phyloP scores from a whole-genome alignment of 177 flowering plant species.

The Vitis hybrid region DNA sequence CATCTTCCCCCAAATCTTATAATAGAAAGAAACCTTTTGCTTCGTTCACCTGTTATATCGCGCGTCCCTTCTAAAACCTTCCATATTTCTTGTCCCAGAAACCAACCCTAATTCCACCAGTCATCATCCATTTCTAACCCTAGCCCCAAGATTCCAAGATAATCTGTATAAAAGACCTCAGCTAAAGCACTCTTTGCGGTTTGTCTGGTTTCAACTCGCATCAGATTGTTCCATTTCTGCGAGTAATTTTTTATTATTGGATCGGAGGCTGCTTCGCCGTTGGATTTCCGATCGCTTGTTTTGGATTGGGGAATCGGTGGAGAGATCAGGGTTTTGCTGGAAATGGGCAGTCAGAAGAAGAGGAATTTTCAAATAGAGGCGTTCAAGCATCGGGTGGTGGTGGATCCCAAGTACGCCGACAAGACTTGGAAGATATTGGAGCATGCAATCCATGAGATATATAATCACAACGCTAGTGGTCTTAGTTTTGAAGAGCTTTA shows the following conservation, averaged over 20 bases:
- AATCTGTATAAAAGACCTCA: too few relatives aligned
- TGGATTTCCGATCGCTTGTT: background rate
- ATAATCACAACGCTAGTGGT: constrained; percentile 76
- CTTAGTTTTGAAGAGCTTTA: constrained; percentile 76
- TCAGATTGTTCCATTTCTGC: background rate
- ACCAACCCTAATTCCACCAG: too few relatives aligned
- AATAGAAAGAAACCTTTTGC: too few relatives aligned
- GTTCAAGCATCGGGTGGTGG: constrained; percentile 66
- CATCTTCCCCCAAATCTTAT: too few relatives aligned
- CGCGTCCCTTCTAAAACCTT: too few relatives aligned
- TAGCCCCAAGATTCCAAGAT: too few relatives aligned
- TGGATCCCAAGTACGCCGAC: constrained; percentile 76
- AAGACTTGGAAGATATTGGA: constrained; percentile 76
- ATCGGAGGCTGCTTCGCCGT: too few relatives aligned
- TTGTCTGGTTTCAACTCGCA: background rate
- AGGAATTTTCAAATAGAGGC: constrained; percentile 81
- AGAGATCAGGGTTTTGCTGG: background rate
- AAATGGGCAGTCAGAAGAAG: constrained; percentile 58
- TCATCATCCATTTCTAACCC: too few relatives aligned
- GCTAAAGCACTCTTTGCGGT: too few relatives aligned
- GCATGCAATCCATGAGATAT: constrained; percentile 72
- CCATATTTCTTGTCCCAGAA: too few relatives aligned
- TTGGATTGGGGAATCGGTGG: background rate
- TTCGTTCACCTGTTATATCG: too few relatives aligned
- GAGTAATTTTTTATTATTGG: too few relatives aligned